Evolutionary conservation across 2,329 filamentous ascomycete species (phyloP).

Genomic region (Grosmannia serpens): DNA sequence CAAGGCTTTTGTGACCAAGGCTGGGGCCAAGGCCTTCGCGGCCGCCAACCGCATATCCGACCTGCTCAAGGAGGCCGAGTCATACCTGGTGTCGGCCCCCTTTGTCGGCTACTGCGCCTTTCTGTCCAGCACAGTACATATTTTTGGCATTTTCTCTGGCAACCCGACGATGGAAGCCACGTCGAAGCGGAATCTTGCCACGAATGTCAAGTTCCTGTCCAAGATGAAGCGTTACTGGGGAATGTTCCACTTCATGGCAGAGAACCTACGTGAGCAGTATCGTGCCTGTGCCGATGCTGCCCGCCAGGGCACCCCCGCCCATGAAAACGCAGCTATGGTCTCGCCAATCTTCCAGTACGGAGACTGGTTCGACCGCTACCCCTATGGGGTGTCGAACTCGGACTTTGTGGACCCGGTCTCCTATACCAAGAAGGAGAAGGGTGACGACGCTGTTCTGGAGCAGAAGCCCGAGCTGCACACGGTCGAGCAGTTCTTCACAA

Average conservation of each 20-base stretch:
- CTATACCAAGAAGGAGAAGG: constrained; percentile 59
- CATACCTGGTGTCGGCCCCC: constrained; percentile 73
- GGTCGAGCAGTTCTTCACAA: constrained; percentile 88
- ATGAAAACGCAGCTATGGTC: constrained; percentile 28
- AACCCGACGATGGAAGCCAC: constrained; percentile 62
- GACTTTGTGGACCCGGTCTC: constrained; percentile 70
- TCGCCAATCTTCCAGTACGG: constrained; percentile 82
- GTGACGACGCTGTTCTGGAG: constrained; percentile 78
- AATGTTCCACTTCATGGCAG: constrained; percentile 94
- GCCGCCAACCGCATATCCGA: constrained; percentile 81
- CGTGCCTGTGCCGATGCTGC: constrained; percentile 74
- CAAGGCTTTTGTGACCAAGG: constrained; percentile 64
- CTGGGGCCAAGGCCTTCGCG: constrained; percentile 64
- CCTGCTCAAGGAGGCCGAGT: constrained; percentile 68
- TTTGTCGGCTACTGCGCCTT: constrained; percentile 95
- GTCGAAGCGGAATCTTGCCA: constrained; percentile 73
- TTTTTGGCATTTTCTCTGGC: constrained; percentile 82
- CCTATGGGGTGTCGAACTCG: constrained; percentile 74
- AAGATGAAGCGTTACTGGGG: constrained; percentile 98
- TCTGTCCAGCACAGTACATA: constrained; percentile 85
- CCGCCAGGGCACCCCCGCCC: constrained; percentile 47
- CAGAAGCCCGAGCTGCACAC: constrained; percentile 82
- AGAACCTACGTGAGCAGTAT: constrained; percentile 84
- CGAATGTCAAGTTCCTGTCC: constrained; percentile 79
- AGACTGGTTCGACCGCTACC: constrained; percentile 95